A percentile compares a stretch with the other conserved stretches of the same genome.
phyloP scores from a whole-genome alignment of 306 rosid species.

The Amphicarpaea edgeworthii region DNA sequence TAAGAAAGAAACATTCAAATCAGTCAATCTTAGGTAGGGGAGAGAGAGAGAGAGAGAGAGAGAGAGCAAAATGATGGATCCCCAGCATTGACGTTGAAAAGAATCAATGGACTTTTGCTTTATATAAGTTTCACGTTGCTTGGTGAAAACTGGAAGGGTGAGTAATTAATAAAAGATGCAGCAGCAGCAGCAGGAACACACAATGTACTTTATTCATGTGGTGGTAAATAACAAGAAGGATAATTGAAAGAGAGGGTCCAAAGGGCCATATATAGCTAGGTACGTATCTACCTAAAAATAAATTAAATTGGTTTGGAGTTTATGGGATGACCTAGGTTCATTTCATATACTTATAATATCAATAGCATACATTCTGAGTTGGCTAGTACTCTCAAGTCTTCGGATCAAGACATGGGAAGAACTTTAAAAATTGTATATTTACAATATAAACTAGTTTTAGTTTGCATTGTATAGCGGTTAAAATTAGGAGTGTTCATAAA shows the following conservation, averaged over 20 bases:
- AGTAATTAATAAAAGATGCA: slow-evolving; percentile 23
- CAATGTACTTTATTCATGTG: slow-evolving; percentile 23
- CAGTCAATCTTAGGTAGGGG: slow-evolving; percentile 31
- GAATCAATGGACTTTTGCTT: slow-evolving; percentile 36
- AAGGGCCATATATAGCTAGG: too few species aligned
- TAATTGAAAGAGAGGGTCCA: slow-evolving; percentile 32
- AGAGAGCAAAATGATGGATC: slow-evolving; percentile 50
- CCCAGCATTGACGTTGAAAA: slow-evolving; percentile 47
- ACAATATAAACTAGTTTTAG: too few species aligned
- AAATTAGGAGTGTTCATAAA: too few species aligned
- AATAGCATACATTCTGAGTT: slow-evolving; percentile 1
- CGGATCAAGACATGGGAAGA: too few species aligned
- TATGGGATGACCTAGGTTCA: slow-evolving; percentile 52
- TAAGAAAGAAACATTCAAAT: slow-evolving; percentile 16
- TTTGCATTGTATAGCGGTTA: too few species aligned
- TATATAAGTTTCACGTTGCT: slow-evolving; percentile 30
- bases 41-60: slow-evolving; percentile 22
- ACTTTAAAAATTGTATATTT: too few species aligned
- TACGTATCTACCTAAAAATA: slow-evolving; percentile 47
- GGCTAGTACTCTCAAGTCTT: too few species aligned
- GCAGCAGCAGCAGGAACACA: too few species aligned
- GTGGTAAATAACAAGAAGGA: background rate
- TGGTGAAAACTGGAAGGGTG: slow-evolving; percentile 32
- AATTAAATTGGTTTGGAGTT: slow-evolving; percentile 36
- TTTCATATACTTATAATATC: slow-evolving; percentile 23